Conservation (phyloP, 495 filamentous ascomycete species). For the Lasiosphaeria ovina region DNA sequence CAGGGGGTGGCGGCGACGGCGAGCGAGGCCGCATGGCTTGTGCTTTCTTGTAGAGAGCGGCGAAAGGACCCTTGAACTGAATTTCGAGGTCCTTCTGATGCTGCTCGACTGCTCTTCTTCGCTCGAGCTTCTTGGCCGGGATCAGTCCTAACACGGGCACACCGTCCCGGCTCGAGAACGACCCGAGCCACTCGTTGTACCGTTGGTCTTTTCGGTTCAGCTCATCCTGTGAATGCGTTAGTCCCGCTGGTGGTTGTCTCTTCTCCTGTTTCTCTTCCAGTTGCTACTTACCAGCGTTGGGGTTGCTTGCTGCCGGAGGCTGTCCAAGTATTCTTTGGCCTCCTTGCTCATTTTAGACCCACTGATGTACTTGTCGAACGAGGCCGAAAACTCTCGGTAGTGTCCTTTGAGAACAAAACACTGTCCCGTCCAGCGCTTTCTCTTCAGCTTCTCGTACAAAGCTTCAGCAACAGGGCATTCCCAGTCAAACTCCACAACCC, state of each 20-base stretch:
- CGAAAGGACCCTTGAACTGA: conserved; percentile 37
- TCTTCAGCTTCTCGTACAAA: conserved; percentile 38
- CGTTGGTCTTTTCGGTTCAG: conserved; percentile 22
- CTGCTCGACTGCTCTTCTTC: conserved; percentile 34
- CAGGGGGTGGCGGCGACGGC: background rate
- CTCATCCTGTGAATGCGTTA: conserved; percentile 31
- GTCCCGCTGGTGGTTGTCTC: background rate
- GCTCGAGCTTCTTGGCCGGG: conserved; percentile 38
- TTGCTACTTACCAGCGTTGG: conserved; percentile 30
- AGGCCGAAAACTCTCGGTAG: conserved; percentile 46
- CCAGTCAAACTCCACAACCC: conserved; percentile 44
- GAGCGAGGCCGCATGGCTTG: conserved; percentile 26
- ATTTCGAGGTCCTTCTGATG: conserved; percentile 40
- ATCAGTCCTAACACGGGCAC: conserved; percentile 34
- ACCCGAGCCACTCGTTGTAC: conserved; percentile 39
- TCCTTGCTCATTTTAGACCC: conserved; percentile 40
- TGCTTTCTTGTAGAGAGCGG: conserved; percentile 36
- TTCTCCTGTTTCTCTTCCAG: background rate
- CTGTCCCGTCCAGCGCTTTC: conserved; percentile 43
- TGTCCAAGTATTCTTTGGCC: conserved; percentile 42
- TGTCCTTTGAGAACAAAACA: conserved; percentile 51
- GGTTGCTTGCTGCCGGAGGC: conserved; percentile 32
- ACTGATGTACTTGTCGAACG: conserved; percentile 46
- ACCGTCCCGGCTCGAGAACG: conserved; percentile 39
- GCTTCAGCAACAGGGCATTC: conserved; percentile 45